These are phyloP conservation scores for Turritis glabra DNA, from an alignment of 345 rosid species.

Conservation along the genomic window DNA sequence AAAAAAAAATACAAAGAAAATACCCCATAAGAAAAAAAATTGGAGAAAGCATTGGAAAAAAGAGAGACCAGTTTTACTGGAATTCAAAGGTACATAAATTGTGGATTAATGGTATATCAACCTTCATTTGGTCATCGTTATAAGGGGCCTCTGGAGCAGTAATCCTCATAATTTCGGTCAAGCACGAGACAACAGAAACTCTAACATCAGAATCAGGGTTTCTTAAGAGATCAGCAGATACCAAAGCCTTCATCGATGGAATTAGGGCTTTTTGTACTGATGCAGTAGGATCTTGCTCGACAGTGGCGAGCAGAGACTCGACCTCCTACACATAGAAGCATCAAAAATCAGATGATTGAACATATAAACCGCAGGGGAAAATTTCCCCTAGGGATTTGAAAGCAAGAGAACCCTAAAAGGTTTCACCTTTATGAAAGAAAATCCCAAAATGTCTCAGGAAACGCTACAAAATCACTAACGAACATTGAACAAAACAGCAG, in stretches of 20 bases:
- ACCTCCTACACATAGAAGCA: conserved; percentile 44
- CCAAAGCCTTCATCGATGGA: conserved; percentile 63
- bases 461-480: not conserved
- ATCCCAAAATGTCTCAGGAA: not conserved
- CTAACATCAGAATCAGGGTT: conserved; percentile 59
- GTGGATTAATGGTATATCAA: conserved; percentile 6
- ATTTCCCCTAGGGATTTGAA: not conserved
- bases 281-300: conserved; percentile 61
- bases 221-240: conserved; percentile 51
- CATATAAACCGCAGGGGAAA: conserved; percentile 8
- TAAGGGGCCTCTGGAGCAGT: conserved; percentile 83
- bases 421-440: conserved; percentile 6
- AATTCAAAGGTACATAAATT: not conserved
- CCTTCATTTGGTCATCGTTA: conserved; percentile 73
- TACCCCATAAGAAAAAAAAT: not conserved
- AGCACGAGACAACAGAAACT: conserved; percentile 67
- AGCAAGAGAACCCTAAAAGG: conserved; percentile 6
- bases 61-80: not conserved
- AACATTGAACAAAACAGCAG: not conserved
- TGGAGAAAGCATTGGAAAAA: not conserved
- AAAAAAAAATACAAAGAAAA: conserved; percentile 34
- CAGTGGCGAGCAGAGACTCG: conserved; percentile 54
- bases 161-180: conserved; percentile 71
- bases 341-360: conserved; percentile 8
- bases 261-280: conserved; percentile 53